Evolutionary conservation across 2,329 filamentous ascomycete genomes (phyloP).

Genomic region (Coniochaeta prunicola): DNA sequence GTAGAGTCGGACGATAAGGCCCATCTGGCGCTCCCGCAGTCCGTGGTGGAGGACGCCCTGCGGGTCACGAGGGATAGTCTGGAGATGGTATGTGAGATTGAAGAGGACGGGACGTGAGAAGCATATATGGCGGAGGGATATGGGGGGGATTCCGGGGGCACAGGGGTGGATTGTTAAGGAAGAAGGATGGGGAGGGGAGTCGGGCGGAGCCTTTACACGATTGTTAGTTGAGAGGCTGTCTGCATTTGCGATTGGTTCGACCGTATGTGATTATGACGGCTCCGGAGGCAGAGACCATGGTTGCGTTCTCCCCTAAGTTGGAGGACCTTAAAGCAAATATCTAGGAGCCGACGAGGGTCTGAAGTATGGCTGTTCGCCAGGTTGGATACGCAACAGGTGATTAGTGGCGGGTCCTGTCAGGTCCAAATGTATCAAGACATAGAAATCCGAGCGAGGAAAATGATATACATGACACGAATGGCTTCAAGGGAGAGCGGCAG

Average conservation of each 20-base stretch:
- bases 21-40: slow-evolving; percentile 48
- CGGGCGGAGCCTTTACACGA: no score
- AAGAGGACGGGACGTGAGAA: slow-evolving; percentile 18
- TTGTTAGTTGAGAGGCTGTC: no score
- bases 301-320: not conserved
- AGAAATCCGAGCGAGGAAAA: not conserved
- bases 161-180: no score
- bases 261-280: not conserved
- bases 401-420: not conserved
- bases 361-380: not conserved
- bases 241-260: no score
- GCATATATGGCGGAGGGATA: no score
- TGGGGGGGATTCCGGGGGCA: not conserved
- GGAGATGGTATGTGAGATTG: slow-evolving; percentile 39
- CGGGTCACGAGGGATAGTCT: slow-evolving; percentile 51
- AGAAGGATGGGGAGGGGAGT: no score
- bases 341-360: not conserved
- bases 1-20: not conserved
- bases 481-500: not conserved
- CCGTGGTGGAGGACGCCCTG: slow-evolving; percentile 56
- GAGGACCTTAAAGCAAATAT: not conserved
- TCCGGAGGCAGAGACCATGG: not conserved
- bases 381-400: not conserved
- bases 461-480: not conserved
- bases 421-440: not conserved